A percentile compares a stretch with the other conserved stretches of the same genome.
Evolutionary conservation across 192 early-diverging fungal genomes (phyloP).

Genomic region (Coemansia sp.): DNA sequence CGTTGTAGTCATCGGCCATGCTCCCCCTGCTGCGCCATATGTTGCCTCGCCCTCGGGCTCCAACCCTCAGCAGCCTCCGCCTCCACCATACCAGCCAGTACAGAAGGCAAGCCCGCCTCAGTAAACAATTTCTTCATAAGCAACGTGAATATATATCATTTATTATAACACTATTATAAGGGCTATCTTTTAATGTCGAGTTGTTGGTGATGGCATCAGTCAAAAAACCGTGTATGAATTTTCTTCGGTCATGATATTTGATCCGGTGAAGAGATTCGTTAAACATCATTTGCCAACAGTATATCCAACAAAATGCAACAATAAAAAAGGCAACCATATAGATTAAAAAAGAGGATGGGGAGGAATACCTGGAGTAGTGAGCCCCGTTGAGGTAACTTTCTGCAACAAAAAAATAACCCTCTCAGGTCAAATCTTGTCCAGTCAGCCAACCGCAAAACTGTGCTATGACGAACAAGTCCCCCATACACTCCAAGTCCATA

Average conservation of each 20-base stretch:
- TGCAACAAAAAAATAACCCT: background rate
- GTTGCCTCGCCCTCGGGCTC: constrained; percentile 8
- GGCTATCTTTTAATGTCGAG: background rate
- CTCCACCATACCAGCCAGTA: constrained; percentile 37
- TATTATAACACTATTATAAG: background rate
- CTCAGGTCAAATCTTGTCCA: background rate
- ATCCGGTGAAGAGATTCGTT: constrained; percentile 59
- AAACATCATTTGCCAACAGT: constrained; percentile 45
- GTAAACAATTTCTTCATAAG: background rate
- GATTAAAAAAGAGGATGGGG: constrained; percentile 36
- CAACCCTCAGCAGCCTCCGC: constrained; percentile 23
- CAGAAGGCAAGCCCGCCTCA: constrained; percentile 14
- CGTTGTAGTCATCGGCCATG: constrained; percentile 36
- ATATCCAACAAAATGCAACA: background rate
- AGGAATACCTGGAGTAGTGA: constrained; percentile 58
- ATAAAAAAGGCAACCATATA: background rate
- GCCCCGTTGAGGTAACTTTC: constrained; percentile 58
- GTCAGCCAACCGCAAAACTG: constrained; percentile 57
- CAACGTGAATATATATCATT: background rate
- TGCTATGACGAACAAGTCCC: constrained; percentile 58
- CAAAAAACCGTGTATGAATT: constrained; percentile 37
- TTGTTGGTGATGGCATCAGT: constrained; percentile 32
- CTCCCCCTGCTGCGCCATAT: background rate
- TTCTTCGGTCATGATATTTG: constrained; percentile 40
- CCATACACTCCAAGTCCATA: background rate